phyloP scores from a whole-genome alignment of 106 monocot genomes.

The Acorus gramineus region DNA sequence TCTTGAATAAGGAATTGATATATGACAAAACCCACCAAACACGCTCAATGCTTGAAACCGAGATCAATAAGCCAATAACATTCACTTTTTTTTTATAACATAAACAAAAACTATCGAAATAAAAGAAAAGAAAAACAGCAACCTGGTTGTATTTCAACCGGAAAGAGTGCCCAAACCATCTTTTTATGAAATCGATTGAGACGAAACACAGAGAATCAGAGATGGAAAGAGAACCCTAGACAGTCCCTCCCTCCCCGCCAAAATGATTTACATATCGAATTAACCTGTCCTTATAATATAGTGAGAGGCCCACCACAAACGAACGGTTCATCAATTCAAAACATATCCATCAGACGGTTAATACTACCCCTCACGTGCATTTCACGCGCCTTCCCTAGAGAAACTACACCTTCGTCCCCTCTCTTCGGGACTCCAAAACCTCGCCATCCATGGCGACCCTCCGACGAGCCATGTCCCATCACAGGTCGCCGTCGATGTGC shows the following conservation, averaged over 20 bases:
- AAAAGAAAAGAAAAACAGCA: neutral
- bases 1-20: neutral
- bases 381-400: no score
- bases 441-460: neutral
- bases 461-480: neutral
- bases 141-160: slow-evolving; percentile 53
- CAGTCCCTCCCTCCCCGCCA: no score
- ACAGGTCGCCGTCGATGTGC: neutral
- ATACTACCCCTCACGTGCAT: neutral
- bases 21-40: neutral
- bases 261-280: no score
- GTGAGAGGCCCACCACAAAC: no score
- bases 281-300: no score
- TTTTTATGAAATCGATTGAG: neutral
- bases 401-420: neutral
- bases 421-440: neutral
- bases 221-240: no score
- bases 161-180: slow-evolving; percentile 71
- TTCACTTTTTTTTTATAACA: neutral
- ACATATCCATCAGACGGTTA: no score
- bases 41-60: neutral
- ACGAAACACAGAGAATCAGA: no score
- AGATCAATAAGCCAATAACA: neutral
- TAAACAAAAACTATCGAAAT: neutral
- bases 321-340: no score